phyloP scores from a whole-genome alignment of 1,284 basidiomycete species.

The Vanrija sp. region DNA sequence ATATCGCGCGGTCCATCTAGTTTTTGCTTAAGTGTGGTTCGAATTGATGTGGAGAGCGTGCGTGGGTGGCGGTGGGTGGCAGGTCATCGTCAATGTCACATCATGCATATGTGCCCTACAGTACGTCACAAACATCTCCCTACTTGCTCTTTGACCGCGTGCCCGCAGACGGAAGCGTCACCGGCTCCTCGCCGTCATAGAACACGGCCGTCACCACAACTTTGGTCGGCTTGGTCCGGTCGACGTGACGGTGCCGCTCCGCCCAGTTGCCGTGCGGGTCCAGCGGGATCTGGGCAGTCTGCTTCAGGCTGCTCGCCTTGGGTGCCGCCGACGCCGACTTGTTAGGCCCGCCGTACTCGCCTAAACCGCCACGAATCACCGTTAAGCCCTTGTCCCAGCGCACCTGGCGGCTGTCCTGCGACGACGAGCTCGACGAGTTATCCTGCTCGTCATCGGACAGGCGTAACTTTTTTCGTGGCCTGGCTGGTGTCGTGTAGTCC shows the following conservation, averaged over 20 bases:
- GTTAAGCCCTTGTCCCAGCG: conserved; percentile 71
- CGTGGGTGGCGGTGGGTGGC: too few relatives aligned
- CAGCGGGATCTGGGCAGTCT: conserved; percentile 56
- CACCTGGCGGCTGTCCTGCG: conserved; percentile 48
- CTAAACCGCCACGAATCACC: conserved; percentile 24
- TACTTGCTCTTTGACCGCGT: conserved; percentile 11
- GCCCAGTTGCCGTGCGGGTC: conserved; percentile 72
- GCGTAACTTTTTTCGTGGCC: conserved; percentile 31
- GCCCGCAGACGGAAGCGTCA: conserved; percentile 11
- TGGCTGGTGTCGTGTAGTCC: conserved; percentile 65
- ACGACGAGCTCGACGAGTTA: conserved; percentile 11
- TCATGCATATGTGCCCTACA: not conserved
- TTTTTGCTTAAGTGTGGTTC: too few relatives aligned
- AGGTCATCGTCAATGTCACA: too few relatives aligned
- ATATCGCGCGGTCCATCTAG: too few relatives aligned
- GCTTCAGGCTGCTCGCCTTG: conserved; percentile 26
- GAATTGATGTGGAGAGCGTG: too few relatives aligned
- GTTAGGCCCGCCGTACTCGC: not conserved
- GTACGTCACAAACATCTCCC: not conserved
- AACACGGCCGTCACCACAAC: conserved; percentile 73
- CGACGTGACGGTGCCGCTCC: conserved; percentile 59
- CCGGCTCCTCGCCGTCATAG: conserved; percentile 66
- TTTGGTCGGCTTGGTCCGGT: conserved; percentile 62
- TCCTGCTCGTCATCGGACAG: conserved; percentile 31
- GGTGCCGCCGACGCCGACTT: conserved; percentile 17